Evolutionary conservation across 306 rosid genomes (phyloP).

Genomic region (Trifolium pratense): DNA sequence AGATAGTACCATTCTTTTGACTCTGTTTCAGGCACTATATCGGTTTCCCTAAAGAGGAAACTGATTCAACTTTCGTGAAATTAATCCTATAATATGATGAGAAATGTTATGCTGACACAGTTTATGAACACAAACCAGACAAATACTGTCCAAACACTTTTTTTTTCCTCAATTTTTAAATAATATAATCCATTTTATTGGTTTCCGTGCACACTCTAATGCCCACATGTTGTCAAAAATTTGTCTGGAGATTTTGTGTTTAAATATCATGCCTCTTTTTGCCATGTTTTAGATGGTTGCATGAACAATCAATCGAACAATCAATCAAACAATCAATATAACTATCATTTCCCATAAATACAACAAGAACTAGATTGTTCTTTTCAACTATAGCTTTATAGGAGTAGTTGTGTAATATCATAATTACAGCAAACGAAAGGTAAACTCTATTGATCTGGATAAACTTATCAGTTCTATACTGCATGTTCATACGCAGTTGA

Average conservation of each 20-base stretch:
- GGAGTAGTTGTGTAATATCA: background rate
- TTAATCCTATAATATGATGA: background rate
- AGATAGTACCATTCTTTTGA: background rate
- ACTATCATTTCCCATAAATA: conserved; percentile 5
- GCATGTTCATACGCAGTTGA: background rate
- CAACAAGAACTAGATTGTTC: background rate
- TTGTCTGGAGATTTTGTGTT: too few relatives aligned
- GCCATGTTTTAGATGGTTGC: background rate
- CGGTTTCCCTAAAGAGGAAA: background rate
- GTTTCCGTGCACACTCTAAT: too few relatives aligned
- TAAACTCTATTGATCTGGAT: conserved; percentile 1
- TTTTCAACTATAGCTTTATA: background rate
- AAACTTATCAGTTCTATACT: background rate
- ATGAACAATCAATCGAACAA: conserved; percentile 7
- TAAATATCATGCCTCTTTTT: too few relatives aligned
- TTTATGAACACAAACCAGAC: too few relatives aligned
- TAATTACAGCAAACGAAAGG: background rate
- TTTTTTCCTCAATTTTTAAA: too few relatives aligned
- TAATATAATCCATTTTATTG: too few relatives aligned
- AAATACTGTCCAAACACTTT: too few relatives aligned
- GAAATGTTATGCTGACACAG: too few relatives aligned
- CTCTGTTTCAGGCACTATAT: background rate
- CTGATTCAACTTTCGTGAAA: background rate
- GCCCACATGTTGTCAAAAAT: too few relatives aligned
- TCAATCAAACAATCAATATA: too few relatives aligned